These are phyloP conservation scores for Polytrichum formosum DNA, from an alignment of 225 moss, liverwort and hornwort genomes.

Conservation along the genomic window DNA sequence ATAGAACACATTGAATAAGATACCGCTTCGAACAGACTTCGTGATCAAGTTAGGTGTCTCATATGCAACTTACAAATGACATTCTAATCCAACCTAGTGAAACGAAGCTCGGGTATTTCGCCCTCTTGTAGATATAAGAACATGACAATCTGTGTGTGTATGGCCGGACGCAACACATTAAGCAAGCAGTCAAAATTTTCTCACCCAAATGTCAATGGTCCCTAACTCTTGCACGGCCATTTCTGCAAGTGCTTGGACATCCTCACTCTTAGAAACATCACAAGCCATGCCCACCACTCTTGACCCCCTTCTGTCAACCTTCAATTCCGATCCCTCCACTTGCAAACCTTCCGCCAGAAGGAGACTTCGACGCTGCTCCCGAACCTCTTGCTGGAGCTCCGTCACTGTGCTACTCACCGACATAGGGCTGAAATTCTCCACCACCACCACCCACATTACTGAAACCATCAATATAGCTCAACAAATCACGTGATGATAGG, in stretches of 20 bases:
- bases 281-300: conserved; percentile 79
- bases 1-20: too few relatives aligned
- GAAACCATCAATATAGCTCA: too few relatives aligned
- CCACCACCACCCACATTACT: conserved; percentile 10
- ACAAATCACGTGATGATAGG: too few relatives aligned
- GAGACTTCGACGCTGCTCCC: conserved; percentile 52
- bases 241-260: conserved; percentile 70
- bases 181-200: conserved; percentile 3
- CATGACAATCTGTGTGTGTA: not conserved
- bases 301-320: conserved; percentile 46
- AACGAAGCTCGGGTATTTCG: too few relatives aligned
- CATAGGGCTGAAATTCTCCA: conserved; percentile 42
- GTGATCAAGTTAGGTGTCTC: too few relatives aligned
- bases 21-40: too few relatives aligned
- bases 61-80: too few relatives aligned
- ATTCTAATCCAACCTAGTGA: too few relatives aligned
- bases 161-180: too few relatives aligned
- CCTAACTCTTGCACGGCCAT: conserved; percentile 75
- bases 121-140: not conserved
- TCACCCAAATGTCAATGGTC: conserved; percentile 66
- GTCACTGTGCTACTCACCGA: conserved; percentile 64
- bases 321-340: conserved; percentile 51
- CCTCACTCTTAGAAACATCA: conserved; percentile 86
- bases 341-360: conserved; percentile 47
- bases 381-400: conserved; percentile 76